phyloP scores from a whole-genome alignment of 164 flowering plant genomes.

The Piper longum region DNA sequence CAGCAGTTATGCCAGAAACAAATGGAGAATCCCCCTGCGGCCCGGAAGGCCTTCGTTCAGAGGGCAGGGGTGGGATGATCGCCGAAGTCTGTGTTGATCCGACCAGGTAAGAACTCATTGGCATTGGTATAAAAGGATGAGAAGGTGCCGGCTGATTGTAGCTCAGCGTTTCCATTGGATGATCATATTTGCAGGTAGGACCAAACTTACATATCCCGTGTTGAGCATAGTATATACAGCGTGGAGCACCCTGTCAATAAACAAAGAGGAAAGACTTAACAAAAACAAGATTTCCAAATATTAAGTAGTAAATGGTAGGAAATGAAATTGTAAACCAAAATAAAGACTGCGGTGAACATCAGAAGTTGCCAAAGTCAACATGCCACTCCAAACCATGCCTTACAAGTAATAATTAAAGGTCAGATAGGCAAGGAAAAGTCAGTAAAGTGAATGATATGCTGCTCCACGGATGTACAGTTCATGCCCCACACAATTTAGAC shows the following conservation, averaged over 20 bases:
- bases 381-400: no score
- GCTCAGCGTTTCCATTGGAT: conserved; percentile 57
- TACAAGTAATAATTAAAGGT: no score
- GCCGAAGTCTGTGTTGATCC: conserved; percentile 58
- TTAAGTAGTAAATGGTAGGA: no score
- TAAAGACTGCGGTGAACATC: no score
- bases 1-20: conserved; percentile 20
- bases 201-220: conserved; percentile 84
- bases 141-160: conserved; percentile 95
- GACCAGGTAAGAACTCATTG: conserved; percentile 85
- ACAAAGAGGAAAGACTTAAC: neutral
- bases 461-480: no score
- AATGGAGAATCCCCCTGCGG: conserved; percentile 28
- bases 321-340: no score
- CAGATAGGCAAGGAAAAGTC: no score
- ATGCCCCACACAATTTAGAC: no score
- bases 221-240: conserved; percentile 54
- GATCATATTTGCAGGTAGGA: conserved; percentile 75
- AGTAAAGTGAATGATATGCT: no score
- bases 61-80: conserved; percentile 74
- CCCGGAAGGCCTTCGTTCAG: conserved; percentile 58
- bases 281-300: neutral
- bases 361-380: no score
- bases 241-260: conserved; percentile 51
- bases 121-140: conserved; percentile 50